Base-by-base conservation (phyloP, 352 stramenopile genomes). In the Globisporangium irregulare region DNA sequence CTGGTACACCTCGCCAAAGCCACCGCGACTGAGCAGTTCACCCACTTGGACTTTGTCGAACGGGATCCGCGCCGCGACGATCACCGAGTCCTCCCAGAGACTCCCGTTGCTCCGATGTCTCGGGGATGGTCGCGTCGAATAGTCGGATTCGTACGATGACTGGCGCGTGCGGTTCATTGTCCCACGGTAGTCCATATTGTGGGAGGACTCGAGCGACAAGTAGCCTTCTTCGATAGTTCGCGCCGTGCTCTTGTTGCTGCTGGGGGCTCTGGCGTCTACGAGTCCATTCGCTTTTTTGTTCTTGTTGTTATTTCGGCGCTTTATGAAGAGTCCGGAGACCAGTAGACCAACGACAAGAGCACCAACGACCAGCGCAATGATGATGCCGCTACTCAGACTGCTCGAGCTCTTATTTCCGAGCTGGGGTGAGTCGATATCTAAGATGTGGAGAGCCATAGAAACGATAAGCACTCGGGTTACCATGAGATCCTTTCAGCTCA, bases 1-100 rank as follows among this genome's bases (percentile, higher is more conserved):
- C 14, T 62, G 61, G 29, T 76, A 83, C 53, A 83, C 76, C 68
- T 81, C 74, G 18, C 76, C 76, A 43, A 73, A 79, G 8, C 69
- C 76, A 15, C 76, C 76, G 8, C 70, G 68, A 55, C 72, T 79
- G 20, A 83, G 15, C 20, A 79, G 46, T n/a, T 70, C 54, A n/a
- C 70, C 69, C 0, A 83, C 57, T 38, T 83, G 57, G 53, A 83
- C 72, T 29, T 70, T 62, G 55, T 81, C 76, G 59, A 83, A 67
- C 36, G 74, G 74, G 59, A 82, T 75, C 12, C 73, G 69, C n/a
- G 73, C 68, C 1, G 73, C 73, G 9, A 82, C 67, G 53, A 82
- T 76, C n/a, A 65, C 62, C 27, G 74, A 56, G 43, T 86, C 73
- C 36, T 81, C 73, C 69, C 73, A 80, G 25, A 78, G 61, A n/a